Evolutionary conservation across 129 eudicot species (phyloP).

Genomic region (Pseudognaphalium luteoalbum): DNA sequence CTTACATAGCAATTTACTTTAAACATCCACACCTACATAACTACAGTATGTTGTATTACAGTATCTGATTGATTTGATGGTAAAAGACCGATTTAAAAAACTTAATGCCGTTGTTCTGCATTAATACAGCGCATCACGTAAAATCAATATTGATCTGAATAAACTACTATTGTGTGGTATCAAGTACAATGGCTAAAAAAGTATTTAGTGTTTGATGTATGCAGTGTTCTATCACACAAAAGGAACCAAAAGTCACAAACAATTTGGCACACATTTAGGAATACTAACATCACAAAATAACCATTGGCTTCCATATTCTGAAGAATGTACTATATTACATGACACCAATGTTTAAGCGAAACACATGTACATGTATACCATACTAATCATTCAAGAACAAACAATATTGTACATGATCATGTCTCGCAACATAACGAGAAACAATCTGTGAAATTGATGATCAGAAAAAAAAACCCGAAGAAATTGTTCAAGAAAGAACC

Average conservation of each 20-base stretch:
- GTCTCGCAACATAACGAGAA: constrained; percentile 7
- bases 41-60: too few species aligned
- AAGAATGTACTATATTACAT: constrained; percentile 17
- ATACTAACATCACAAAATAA: constrained; percentile 2
- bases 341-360: constrained; percentile 18
- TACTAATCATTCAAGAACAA: constrained; percentile 28
- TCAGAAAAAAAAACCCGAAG: constrained; percentile 22
- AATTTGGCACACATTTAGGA: background rate
- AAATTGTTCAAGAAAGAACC: constrained; percentile 8
- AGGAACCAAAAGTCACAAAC: background rate
- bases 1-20: too few species aligned
- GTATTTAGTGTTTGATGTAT: background rate
- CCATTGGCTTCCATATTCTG: background rate
- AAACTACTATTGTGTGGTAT: too few species aligned
- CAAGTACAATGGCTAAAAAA: background rate
- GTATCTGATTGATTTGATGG: too few species aligned
- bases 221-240: background rate
- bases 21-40: too few species aligned
- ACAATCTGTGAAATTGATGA: background rate
- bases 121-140: too few species aligned
- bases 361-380: constrained; percentile 32
- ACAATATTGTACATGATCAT: constrained; percentile 27
- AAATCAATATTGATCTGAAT: too few species aligned
- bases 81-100: too few species aligned
- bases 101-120: too few species aligned